These are phyloP conservation scores for Fusarium penzigii DNA, from an alignment of 2,329 filamentous ascomycete species.

Conservation along the genomic window DNA sequence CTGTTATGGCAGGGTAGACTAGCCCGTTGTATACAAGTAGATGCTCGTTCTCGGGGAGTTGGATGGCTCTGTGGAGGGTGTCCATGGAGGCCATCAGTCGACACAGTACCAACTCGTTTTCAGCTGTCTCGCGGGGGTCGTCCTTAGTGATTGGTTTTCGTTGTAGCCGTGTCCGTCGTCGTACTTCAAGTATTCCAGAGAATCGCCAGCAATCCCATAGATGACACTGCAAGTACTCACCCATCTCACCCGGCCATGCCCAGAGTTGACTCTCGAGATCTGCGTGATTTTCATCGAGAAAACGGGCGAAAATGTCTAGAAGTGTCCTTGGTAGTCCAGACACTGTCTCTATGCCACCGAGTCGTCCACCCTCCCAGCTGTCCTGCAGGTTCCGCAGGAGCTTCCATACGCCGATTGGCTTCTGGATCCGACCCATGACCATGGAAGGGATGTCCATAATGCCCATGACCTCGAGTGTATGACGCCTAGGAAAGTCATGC, in stretches of 20 bases:
- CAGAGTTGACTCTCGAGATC: constrained; percentile 20
- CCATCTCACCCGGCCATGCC: constrained; percentile 22
- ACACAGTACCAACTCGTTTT: constrained; percentile 19
- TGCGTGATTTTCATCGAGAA: constrained; percentile 21
- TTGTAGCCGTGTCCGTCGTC: constrained; percentile 18
- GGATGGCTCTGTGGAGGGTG: constrained; percentile 20
- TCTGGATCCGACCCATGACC: constrained; percentile 16
- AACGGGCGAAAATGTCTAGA: constrained; percentile 20
- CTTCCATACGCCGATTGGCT: constrained; percentile 24
- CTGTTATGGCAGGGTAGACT: constrained; percentile 18
- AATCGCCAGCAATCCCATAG: constrained; percentile 26
- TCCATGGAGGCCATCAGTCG: constrained; percentile 25
- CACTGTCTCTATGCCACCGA: constrained; percentile 15
- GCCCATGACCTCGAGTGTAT: constrained; percentile 23
- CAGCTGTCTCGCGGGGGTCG: not conserved
- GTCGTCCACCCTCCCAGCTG: constrained; percentile 7
- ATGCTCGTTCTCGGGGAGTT: constrained; percentile 21
- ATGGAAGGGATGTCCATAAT: constrained; percentile 24
- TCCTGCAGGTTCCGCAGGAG: constrained; percentile 21
- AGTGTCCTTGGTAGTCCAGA: constrained; percentile 23
- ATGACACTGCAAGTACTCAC: constrained; percentile 23
- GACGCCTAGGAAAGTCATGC: constrained; percentile 11
- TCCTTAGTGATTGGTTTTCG: not conserved
- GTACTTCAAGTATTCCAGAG: constrained; percentile 21
- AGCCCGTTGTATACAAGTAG: constrained; percentile 22